Evolutionary conservation across 371 early-diverging fungal species (phyloP), one percentile per base, ranked within the genome.

Genomic region (Mortierella sp.): DNA sequence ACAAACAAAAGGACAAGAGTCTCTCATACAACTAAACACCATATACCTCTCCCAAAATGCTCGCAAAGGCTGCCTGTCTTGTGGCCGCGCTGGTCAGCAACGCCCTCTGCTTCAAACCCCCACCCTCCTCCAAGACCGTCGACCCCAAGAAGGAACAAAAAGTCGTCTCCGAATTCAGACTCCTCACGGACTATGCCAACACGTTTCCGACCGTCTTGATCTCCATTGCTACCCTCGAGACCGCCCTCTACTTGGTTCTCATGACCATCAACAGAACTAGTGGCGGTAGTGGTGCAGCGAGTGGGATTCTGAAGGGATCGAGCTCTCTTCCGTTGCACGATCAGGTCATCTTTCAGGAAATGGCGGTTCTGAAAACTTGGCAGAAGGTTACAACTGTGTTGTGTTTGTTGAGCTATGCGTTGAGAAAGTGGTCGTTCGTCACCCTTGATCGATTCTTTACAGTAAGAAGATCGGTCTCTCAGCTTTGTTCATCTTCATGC

Each of bases 371-470:
- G 54, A 72, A 76, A 70, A 27, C 46, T 4, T 80, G 80, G 80
- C 72, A 75, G 18, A 54, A 32, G 32, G 54, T 63, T 4, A 65
- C 72, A 0, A 72, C 76, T 1, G 29, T 65, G n/a, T 21, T 65
- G 12, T 27, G 55, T 18, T 6, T 75, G 11, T 27, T 54, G 7
- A 49, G 72, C 0, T 63, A 29, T 44, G 48, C 32, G 27, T 68
- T 80, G 8, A 58, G 80, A 8, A 60, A 49, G 51, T 75, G 80
- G 76, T 75, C 80, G 7, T 80, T 71, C 41, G 44, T 38, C 16
- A 72, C 75, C 3, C 38, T 80, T 68, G 76, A 72, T n/a, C 63
- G 55, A 11, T 80, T 75, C 46, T 80, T 80, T 16, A 80, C 80
- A 11, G 80, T 80, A 72, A 75, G 56, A 1, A n/a, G 0, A 6